Conservation (phyloP, 495 filamentous ascomycete genomes). For the Clohesyomyces aquaticus region DNA sequence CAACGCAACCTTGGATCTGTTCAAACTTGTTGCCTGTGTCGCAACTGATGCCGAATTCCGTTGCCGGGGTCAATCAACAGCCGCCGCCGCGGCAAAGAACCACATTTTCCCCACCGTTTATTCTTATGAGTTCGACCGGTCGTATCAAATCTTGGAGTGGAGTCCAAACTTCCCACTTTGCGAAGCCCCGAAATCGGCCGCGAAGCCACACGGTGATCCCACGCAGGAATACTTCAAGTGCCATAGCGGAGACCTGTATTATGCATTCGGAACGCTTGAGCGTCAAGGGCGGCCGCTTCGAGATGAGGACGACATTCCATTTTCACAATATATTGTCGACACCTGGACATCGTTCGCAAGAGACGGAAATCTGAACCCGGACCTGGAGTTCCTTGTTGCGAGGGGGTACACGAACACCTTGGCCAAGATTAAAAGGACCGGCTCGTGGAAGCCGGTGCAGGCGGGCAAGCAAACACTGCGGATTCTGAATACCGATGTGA, state of each 20-base stretch:
- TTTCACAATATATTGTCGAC: slow-evolving; percentile 43
- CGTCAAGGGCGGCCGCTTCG: slow-evolving; percentile 38
- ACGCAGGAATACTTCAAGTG: slow-evolving; percentile 51
- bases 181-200: slow-evolving; percentile 48
- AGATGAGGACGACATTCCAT: slow-evolving; percentile 43
- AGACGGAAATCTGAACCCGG: slow-evolving; percentile 38
- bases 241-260: slow-evolving; percentile 56
- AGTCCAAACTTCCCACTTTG: slow-evolving; percentile 51
- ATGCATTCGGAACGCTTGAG: slow-evolving; percentile 48
- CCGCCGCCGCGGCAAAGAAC: slow-evolving; percentile 44
- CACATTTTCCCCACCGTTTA: slow-evolving; percentile 45
- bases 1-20: slow-evolving; percentile 53
- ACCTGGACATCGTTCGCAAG: slow-evolving; percentile 42
- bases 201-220: slow-evolving; percentile 52
- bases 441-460: slow-evolving; percentile 16
- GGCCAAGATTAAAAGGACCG: slow-evolving; percentile 9
- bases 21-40: slow-evolving; percentile 50
- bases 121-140: slow-evolving; percentile 58
- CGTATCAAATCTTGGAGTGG: slow-evolving; percentile 56
- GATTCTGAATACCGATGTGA: slow-evolving; percentile 14
- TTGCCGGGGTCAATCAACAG: slow-evolving; percentile 56
- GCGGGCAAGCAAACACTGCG: slow-evolving; percentile 10
- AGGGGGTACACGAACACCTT: slow-evolving; percentile 41
- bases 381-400: slow-evolving; percentile 33
- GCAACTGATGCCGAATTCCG: slow-evolving; percentile 57